Percentiles rank a stretch among this genome's conserved stretches.
Conservation (phyloP, 1,284 basidiomycete genomes). For the Boletus mariae region DNA sequence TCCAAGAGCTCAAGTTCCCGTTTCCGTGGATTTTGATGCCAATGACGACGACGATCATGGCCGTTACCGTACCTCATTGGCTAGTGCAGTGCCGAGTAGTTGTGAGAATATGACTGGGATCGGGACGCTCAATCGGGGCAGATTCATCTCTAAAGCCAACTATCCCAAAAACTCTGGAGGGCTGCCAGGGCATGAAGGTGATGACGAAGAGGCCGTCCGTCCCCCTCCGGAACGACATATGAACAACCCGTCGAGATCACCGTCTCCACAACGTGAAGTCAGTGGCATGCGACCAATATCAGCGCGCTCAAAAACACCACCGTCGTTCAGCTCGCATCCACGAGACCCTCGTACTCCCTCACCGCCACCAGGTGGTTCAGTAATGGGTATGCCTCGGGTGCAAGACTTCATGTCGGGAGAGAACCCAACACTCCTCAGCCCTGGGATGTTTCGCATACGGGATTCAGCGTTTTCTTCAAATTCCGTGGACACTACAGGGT, state of each 20-base stretch:
- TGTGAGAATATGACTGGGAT: slow-evolving; percentile 62
- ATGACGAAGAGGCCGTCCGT: slow-evolving; percentile 14
- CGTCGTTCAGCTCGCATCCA: slow-evolving; percentile 29
- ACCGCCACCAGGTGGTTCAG: slow-evolving; percentile 17
- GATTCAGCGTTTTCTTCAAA: slow-evolving; percentile 52
- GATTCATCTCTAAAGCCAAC: slow-evolving; percentile 22
- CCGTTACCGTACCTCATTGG: slow-evolving; percentile 42
- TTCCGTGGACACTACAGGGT: slow-evolving; percentile 37
- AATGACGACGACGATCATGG: slow-evolving; percentile 35
- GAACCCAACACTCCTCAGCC: slow-evolving; percentile 39
- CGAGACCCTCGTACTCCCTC: slow-evolving; percentile 28
- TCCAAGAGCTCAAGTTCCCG: slow-evolving; percentile 58
- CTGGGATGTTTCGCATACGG: slow-evolving; percentile 44
- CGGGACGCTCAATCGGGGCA: slow-evolving; percentile 41
- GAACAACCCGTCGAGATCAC: slow-evolving; percentile 22
- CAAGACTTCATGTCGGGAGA: slow-evolving; percentile 27
- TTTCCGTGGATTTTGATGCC: slow-evolving; percentile 48
- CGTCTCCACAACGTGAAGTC: slow-evolving; percentile 28
- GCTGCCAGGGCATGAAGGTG: slow-evolving; percentile 6
- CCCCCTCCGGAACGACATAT: slow-evolving; percentile 15
- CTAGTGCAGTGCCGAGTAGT: slow-evolving; percentile 48
- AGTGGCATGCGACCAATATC: slow-evolving; percentile 30
- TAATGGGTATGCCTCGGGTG: slow-evolving; percentile 10
- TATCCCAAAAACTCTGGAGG: slow-evolving; percentile 13
- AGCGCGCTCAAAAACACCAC: slow-evolving; percentile 34